Evolutionary conservation across 108 stramenopile genomes (phyloP).

Genomic region (Licmophora abbreviata): DNA sequence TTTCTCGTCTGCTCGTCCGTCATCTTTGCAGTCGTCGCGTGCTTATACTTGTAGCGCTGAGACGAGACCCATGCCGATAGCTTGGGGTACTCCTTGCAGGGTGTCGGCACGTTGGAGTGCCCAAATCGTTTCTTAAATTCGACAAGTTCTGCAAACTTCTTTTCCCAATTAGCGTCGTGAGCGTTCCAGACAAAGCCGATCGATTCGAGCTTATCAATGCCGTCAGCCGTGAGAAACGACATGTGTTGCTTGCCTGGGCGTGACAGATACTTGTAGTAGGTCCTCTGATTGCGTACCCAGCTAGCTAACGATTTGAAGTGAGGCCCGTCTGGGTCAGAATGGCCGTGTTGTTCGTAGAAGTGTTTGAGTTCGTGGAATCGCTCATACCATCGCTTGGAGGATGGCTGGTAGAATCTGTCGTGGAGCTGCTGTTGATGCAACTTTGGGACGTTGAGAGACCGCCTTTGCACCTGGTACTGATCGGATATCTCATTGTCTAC

Average conservation of each 20-base stretch:
- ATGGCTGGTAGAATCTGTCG: too few species aligned
- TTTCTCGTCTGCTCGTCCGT: conserved; percentile 8
- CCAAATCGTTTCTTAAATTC: neutral
- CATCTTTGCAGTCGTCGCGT: conserved; percentile 16
- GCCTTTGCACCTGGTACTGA: too few species aligned
- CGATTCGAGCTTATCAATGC: conserved; percentile 39
- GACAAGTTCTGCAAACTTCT: conserved; percentile 18
- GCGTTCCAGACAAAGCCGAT: conserved; percentile 50
- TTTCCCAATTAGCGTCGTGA: conserved; percentile 37
- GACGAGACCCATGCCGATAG: conserved; percentile 55
- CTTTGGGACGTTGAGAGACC: too few species aligned
- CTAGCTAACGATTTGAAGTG: too few species aligned
- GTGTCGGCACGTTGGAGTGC: conserved; percentile 73
- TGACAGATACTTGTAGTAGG: conserved; percentile 4
- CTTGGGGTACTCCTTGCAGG: conserved; percentile 46
- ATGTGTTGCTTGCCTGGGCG: conserved; percentile 29
- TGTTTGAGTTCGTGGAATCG: too few species aligned
- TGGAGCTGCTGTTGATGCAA: too few species aligned
- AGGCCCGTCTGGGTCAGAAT: too few species aligned
- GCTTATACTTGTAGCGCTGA: neutral
- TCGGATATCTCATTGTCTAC: too few species aligned
- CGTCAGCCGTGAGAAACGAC: too few species aligned
- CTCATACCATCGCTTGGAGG: too few species aligned
- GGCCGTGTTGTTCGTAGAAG: too few species aligned
- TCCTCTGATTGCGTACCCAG: neutral